Evolutionary conservation across 2,329 filamentous ascomycete genomes (phyloP), one percentile per base, ranked within the genome.

Genomic region (Monilinia aucupariae): DNA sequence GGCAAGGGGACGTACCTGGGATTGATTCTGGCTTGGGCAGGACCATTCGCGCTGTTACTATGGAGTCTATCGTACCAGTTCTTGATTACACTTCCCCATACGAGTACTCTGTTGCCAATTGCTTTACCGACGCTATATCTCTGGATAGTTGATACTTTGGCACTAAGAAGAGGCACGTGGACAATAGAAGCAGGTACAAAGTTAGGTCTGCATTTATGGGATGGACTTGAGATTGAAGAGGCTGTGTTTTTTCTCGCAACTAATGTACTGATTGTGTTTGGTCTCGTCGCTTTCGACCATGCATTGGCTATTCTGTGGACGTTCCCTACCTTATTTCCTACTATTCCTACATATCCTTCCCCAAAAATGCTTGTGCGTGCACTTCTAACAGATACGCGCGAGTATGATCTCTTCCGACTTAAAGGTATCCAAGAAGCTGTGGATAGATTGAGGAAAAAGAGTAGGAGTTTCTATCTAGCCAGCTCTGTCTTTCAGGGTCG

Each of bases 401-500:
- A 75, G 17, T 88, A 87, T 68, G 82, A 89, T 63, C 78, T 81
- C 56, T 75, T 78, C 17, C 81, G 85, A 5, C 78, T 90, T 17
- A 67, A 74, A 3, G 86, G 84, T 0, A 76, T 90, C 8, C 74
- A 78, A 37, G 82, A 88, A 66, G 85, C 86, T 0, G 81, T 87
- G 0, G 68, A 70, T 0, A 80, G 84, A 8, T 75, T 91, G 9
- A 76, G 80, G 56, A 78, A 77, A 61, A 91, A 91, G 71, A 91
- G 87, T 68, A 81, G 87, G 54, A 90, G 87, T 68, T 91, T 91
- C 72, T 90, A 89, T 67, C 77, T 91, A 7, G 89, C 88, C 0
- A 89, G 86, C 66, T 83, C 85, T 0, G 82, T 85, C 0, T 91
- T 92, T 67, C 80, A 84, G 47, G 87, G 87, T 1, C 81, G 85